These are phyloP conservation scores for Russula earlei DNA, from an alignment of 768 basidiomycete genomes.

Conservation along the genomic window DNA sequence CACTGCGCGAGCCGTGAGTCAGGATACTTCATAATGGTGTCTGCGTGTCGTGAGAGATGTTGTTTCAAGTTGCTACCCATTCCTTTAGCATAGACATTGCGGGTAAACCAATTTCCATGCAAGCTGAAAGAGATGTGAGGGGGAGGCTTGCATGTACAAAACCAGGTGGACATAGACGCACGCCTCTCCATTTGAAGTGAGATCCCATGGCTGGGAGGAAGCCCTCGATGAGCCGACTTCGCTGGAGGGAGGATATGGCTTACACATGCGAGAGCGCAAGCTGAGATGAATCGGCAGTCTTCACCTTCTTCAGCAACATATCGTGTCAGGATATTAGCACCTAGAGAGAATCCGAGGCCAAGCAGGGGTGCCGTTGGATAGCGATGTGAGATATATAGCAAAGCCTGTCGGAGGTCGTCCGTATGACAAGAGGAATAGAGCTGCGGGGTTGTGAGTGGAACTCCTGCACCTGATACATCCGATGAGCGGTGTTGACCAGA, in stretches of 20 bases:
- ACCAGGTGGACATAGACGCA: conserved; percentile 10
- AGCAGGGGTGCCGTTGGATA: conserved; percentile 78
- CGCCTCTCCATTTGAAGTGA: conserved; percentile 30
- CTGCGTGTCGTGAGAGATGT: conserved; percentile 43
- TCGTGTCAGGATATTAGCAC: conserved; percentile 82
- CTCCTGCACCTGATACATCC: conserved; percentile 1
- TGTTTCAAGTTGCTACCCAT: conserved; percentile 68
- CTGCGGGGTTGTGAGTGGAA: conserved; percentile 29
- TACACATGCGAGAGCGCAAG: conserved; percentile 68
- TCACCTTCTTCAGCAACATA: conserved; percentile 82
- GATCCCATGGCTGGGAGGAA: conserved; percentile 41
- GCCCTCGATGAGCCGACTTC: neutral
- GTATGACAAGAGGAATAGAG: conserved; percentile 87
- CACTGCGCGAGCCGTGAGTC: conserved; percentile 43
- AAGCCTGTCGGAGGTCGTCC: conserved; percentile 75
- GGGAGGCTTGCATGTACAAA: neutral
- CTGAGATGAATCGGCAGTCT: conserved; percentile 49
- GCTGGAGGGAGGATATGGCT: conserved; percentile 26
- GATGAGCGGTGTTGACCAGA: neutral
- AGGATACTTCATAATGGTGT: conserved; percentile 40
- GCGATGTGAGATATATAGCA: conserved; percentile 59
- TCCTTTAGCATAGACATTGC: conserved; percentile 61
- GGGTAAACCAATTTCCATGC: conserved; percentile 43
- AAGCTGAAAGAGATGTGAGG: conserved; percentile 35
- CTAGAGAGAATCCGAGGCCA: conserved; percentile 89